Evolutionary conservation across 2,329 filamentous ascomycete species (phyloP).

Genomic region (Epichloe sp.): DNA sequence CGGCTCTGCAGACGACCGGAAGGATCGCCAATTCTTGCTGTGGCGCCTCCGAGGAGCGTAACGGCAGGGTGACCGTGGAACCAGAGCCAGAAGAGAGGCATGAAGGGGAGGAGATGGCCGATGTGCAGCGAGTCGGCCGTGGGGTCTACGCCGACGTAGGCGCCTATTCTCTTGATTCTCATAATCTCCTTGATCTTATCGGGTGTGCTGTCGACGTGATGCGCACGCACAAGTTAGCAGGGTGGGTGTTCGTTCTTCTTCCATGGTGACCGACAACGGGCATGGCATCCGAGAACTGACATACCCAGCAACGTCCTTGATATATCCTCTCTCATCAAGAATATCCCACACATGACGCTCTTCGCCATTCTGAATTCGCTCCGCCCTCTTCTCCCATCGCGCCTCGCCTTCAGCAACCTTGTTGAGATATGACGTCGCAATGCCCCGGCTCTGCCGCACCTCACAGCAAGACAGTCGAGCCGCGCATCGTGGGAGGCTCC

Average conservation of each 20-base stretch:
- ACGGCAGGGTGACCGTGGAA: slow-evolving; percentile 58
- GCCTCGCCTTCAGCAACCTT: slow-evolving; percentile 30
- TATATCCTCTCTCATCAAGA: slow-evolving; percentile 57
- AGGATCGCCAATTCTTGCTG: slow-evolving; percentile 67
- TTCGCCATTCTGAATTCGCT: slow-evolving; percentile 36
- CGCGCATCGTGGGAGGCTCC: slow-evolving; percentile 15
- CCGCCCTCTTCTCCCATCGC: slow-evolving; percentile 35
- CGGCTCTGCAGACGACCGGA: slow-evolving; percentile 54
- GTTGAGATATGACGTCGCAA: slow-evolving; percentile 28
- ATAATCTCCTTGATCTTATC: slow-evolving; percentile 49
- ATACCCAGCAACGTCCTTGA: slow-evolving; percentile 65
- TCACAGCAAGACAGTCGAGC: slow-evolving; percentile 10
- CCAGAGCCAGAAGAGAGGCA: slow-evolving; percentile 78
- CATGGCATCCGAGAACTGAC: slow-evolving; percentile 9
- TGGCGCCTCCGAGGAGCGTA: slow-evolving; percentile 60
- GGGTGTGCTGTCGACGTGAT: slow-evolving; percentile 23
- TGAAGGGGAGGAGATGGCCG: slow-evolving; percentile 67
- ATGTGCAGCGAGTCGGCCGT: slow-evolving; percentile 69
- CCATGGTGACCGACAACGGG: slow-evolving; percentile 10
- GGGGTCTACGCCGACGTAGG: slow-evolving; percentile 72
- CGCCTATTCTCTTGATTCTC: slow-evolving; percentile 51
- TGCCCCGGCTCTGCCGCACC: slow-evolving; percentile 18
- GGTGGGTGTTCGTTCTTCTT: background rate
- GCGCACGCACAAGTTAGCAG: slow-evolving; percentile 2
- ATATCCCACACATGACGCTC: slow-evolving; percentile 44